phyloP scores from a whole-genome alignment of 352 stramenopile genomes.

The Globisporangium barbulae region DNA sequence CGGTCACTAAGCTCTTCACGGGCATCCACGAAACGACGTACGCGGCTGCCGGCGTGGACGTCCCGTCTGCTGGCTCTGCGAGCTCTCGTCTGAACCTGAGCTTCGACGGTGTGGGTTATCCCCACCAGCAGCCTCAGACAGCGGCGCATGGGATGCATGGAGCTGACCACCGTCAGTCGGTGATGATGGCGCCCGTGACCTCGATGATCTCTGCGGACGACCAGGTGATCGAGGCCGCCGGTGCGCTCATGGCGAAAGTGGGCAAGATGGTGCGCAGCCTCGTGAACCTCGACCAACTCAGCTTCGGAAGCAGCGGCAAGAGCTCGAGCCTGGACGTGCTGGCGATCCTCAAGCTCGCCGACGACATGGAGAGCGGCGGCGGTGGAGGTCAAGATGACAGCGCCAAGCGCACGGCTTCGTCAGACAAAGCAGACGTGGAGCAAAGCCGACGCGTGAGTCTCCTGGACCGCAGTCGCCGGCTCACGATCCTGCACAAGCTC shows the following conservation, averaged over 20 bases:
- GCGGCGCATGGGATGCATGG: not conserved
- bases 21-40: conserved; percentile 32
- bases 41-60: conserved; percentile 38
- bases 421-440: not conserved
- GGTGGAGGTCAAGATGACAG: conserved; percentile 10
- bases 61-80: not conserved
- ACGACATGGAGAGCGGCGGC: conserved; percentile 39
- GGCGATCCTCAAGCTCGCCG: conserved; percentile 51
- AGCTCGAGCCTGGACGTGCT: conserved; percentile 33
- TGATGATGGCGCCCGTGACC: not conserved
- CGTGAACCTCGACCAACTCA: conserved; percentile 35
- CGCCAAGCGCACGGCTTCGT: not conserved
- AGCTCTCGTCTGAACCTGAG: not conserved
- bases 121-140: conserved; percentile 3
- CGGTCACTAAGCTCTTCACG: conserved; percentile 42
- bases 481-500: conserved; percentile 21
- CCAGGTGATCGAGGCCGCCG: conserved; percentile 33
- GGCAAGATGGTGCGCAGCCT: conserved; percentile 61
- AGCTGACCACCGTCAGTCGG: not conserved
- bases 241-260: conserved; percentile 45
- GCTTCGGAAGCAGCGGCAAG: not conserved
- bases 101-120: not conserved
- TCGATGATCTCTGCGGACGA: conserved; percentile 13
- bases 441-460: conserved; percentile 5
- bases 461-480: conserved; percentile 14